phyloP scores from a whole-genome alignment of 2,329 filamentous ascomycete genomes.

The Colletotrichum brevisporum region DNA sequence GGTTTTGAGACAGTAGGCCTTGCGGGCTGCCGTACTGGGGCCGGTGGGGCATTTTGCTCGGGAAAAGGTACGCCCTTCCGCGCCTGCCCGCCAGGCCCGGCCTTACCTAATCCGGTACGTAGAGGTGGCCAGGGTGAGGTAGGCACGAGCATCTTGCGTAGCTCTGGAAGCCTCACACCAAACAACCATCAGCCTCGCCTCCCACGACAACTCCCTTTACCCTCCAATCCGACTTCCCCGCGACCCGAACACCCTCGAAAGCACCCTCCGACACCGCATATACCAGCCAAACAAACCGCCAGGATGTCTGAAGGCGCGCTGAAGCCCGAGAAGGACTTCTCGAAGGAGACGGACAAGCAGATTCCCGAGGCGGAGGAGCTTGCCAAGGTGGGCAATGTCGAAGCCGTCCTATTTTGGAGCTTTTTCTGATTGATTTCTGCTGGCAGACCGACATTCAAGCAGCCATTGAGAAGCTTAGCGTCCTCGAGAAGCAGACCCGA shows the following conservation, averaged over 20 bases:
- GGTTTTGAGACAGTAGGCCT: no score
- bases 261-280: neutral
- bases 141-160: conserved; percentile 43
- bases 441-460: conserved; percentile 81
- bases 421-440: conserved; percentile 6
- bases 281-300: conserved; percentile 43
- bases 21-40: neutral
- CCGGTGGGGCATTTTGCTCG: conserved; percentile 1
- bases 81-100: conserved; percentile 2
- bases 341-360: conserved; percentile 93
- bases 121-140: conserved; percentile 37
- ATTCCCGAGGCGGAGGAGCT: conserved; percentile 92
- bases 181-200: conserved; percentile 37
- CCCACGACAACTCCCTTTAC: conserved; percentile 8
- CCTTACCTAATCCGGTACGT: conserved; percentile 40
- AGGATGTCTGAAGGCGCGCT: conserved; percentile 86
- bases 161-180: conserved; percentile 40
- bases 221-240: neutral
- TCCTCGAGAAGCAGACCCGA: conserved; percentile 95
- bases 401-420: neutral
- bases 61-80: conserved; percentile 40
- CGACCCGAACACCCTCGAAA: neutral
- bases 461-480: conserved; percentile 93
- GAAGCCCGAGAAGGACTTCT: conserved; percentile 99
- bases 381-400: conserved; percentile 75